phyloP scores from a whole-genome alignment of 768 basidiomycete genomes.

The Udeniomyces megalosporus region DNA sequence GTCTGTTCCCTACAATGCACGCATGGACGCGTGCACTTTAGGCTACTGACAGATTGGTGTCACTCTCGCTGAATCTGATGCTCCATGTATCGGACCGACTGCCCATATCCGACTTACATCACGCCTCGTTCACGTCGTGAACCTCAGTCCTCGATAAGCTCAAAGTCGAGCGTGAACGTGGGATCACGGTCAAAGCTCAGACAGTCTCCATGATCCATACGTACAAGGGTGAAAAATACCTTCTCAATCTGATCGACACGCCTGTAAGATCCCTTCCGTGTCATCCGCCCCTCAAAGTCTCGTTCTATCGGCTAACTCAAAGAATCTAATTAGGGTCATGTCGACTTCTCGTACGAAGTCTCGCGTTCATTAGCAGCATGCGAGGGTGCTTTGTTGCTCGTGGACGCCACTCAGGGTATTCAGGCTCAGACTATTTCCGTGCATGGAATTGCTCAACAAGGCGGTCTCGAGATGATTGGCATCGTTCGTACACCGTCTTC shows the following conservation, averaged over 20 bases:
- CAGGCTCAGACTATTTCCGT: slow-evolving; percentile 96
- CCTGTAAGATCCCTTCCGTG: slow-evolving; percentile 39
- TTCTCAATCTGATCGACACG: slow-evolving; percentile 92
- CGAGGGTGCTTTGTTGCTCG: slow-evolving; percentile 69
- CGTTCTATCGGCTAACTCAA: too few relatives aligned
- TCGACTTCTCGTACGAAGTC: slow-evolving; percentile 96
- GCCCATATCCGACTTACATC: too few relatives aligned
- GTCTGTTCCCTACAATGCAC: not conserved
- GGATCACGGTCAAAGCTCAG: slow-evolving; percentile 86
- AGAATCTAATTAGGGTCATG: slow-evolving; percentile 47
- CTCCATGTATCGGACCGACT: too few relatives aligned
- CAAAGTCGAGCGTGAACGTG: slow-evolving; percentile 90
- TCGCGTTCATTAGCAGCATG: slow-evolving; percentile 81
- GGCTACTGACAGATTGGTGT: too few relatives aligned
- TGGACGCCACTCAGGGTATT: slow-evolving; percentile 94
- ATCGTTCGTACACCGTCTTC: slow-evolving; percentile 31
- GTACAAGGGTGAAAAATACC: slow-evolving; percentile 40
- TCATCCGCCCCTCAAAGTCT: not conserved
- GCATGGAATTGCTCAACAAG: slow-evolving; percentile 70
- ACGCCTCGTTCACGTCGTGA: too few relatives aligned
- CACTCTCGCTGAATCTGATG: too few relatives aligned
- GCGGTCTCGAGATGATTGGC: slow-evolving; percentile 41
- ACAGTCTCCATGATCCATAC: slow-evolving; percentile 68
- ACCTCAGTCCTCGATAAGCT: slow-evolving; percentile 28
- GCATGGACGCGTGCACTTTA: too few relatives aligned